Evolutionary conservation across 139 green algal species (phyloP).

Genomic region (Auxenochlorella protothecoides): DNA sequence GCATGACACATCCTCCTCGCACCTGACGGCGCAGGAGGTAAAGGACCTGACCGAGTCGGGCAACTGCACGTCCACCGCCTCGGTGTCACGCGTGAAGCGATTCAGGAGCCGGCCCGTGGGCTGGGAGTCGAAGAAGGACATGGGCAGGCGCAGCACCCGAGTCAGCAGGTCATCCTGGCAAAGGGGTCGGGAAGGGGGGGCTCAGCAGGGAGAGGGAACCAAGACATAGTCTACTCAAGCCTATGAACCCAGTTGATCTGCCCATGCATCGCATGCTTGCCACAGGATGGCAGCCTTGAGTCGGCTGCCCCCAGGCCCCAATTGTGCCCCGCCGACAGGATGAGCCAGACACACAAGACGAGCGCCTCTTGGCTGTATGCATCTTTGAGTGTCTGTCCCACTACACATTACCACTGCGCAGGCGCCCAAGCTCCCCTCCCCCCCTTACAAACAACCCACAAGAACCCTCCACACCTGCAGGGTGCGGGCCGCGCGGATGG

Average conservation of each 20-base stretch:
- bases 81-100: slow-evolving; percentile 74
- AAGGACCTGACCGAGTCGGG: slow-evolving; percentile 38
- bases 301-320: too few relatives aligned
- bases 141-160: slow-evolving; percentile 60
- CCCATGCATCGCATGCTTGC: too few relatives aligned
- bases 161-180: slow-evolving; percentile 24
- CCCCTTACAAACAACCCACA: too few relatives aligned
- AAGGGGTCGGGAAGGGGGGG: neutral
- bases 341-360: neutral
- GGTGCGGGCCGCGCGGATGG: slow-evolving; percentile 25
- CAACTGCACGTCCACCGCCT: slow-evolving; percentile 55
- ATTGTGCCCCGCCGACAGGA: neutral
- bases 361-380: neutral
- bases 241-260: too few relatives aligned
- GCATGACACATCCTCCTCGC: neutral
- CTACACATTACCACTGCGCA: too few relatives aligned
- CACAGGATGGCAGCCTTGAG: too few relatives aligned
- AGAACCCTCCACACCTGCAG: slow-evolving; percentile 20
- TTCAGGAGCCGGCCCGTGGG: slow-evolving; percentile 73
- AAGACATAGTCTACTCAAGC: too few relatives aligned
- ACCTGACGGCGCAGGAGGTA: slow-evolving; percentile 31
- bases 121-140: slow-evolving; percentile 81
- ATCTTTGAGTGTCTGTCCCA: neutral
- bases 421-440: too few relatives aligned
- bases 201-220: too few relatives aligned